Base-by-base conservation (phyloP, 805 yeast species). In the Yarrowia alimentaria region DNA sequence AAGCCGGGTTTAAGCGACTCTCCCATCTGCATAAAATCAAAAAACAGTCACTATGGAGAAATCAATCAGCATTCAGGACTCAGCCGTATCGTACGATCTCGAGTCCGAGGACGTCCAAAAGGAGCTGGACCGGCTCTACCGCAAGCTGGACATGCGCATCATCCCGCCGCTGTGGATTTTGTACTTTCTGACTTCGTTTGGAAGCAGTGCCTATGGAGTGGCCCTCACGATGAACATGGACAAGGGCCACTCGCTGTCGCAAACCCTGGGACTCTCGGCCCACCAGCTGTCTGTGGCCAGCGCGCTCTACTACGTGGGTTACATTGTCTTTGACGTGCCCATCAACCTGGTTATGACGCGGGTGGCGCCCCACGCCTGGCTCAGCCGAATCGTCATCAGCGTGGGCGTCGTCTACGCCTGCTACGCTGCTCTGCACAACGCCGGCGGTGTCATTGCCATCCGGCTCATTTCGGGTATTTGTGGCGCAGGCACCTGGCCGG, bases 401-500 rank as follows among this genome's bases (percentile, higher is more conserved):
- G 86, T 87, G 34, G 95, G 95, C 8, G 58, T 85, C 33, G 88
- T 85, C 1, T 85, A 84, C 60, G 64, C 85, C 1, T 88, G 94
- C 63, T 85, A 83, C 62, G 71, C 81, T 5, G 81, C 85, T 0
- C 68, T 85, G 53, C 54, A 62, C n/a, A 74, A 71, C 49, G 67
- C 76, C 4, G 60, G 73, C 7, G 91, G 91, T 5, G 68, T 87
- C 22, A 78, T 80, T 53, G 94, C 89, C 2, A 65, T 80, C 33
- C 73, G 94, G 56, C 79, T 86, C 53, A 72, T 87, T 53, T 75
- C 83, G 21, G 95, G 95, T 40, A 57, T 83, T 52, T 83, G 82
- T 53, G 86, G 86, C 48, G 93, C 95, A 9, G 95, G 95, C 32
- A 79, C 86, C 4, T 86, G 95, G 95, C 95, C 95, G 1, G 95